Percentiles rank a stretch among this genome's conserved stretches.
Evolutionary conservation across 495 filamentous ascomycete species (phyloP).

Genomic region (Talaromyces borbonicus): DNA sequence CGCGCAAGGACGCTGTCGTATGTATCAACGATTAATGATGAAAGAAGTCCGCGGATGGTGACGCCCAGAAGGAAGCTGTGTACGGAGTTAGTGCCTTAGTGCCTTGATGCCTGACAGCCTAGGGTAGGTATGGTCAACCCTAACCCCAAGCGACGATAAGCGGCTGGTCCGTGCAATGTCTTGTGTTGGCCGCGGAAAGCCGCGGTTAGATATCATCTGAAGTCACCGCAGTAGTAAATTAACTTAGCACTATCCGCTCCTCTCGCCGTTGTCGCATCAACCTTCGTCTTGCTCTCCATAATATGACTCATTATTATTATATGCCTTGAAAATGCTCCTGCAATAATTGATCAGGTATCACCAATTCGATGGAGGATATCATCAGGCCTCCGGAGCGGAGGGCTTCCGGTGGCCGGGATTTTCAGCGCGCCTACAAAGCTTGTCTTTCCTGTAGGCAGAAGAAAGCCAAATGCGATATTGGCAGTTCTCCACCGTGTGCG

Average conservation of each 20-base stretch:
- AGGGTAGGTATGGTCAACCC: too few species aligned
- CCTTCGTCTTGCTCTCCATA: too few species aligned
- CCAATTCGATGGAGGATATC: conserved; percentile 15
- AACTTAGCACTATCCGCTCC: neutral
- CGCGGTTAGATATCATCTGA: too few species aligned
- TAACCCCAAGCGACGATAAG: conserved; percentile 3
- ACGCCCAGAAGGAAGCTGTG: too few species aligned
- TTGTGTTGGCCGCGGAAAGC: neutral
- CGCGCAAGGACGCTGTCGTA: too few species aligned
- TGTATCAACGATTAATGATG: too few species aligned
- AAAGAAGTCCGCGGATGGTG: too few species aligned
- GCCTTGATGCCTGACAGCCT: neutral
- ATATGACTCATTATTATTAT: too few species aligned
- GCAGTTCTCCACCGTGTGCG: conserved; percentile 78
- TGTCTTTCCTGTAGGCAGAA: conserved; percentile 38
- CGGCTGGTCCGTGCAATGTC: neutral
- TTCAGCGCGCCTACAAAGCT: conserved; percentile 42
- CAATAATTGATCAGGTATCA: neutral
- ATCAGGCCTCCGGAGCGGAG: conserved; percentile 23
- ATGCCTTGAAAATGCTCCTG: too few species aligned
- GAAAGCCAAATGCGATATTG: conserved; percentile 39
- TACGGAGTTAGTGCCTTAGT: neutral
- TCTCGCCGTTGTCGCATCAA: neutral
- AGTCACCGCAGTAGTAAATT: too few species aligned
- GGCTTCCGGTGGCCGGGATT: conserved; percentile 23